phyloP scores from a whole-genome alignment of 164 flowering plant genomes.

The Platanus orientalis region DNA sequence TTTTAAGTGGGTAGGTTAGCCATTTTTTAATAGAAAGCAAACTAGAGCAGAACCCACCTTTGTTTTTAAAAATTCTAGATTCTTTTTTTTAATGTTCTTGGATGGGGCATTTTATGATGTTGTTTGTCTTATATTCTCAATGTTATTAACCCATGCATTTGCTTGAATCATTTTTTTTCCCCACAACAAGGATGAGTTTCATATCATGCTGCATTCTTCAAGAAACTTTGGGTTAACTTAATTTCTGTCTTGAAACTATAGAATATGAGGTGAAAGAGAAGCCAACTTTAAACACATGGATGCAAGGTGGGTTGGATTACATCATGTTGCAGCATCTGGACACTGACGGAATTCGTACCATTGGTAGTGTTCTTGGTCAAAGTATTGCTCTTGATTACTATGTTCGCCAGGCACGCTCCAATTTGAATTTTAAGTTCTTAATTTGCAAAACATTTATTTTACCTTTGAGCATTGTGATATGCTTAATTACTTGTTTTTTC shows the following conservation, averaged over 20 bases:
- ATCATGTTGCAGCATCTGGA: constrained; percentile 80
- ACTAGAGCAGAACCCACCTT: no score
- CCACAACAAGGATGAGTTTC: no score
- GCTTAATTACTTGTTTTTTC: not conserved
- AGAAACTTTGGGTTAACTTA: not conserved
- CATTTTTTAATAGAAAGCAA: no score
- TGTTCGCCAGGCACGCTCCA: constrained; percentile 71
- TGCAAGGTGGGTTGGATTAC: constrained; percentile 87
- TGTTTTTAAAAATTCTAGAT: no score
- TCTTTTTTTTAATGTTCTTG: no score
- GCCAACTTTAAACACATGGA: constrained; percentile 72
- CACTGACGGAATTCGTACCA: constrained; percentile 85
- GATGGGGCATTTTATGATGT: no score
- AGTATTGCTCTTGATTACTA: constrained; percentile 97
- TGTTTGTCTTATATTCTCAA: no score
- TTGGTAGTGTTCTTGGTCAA: constrained; percentile 98
- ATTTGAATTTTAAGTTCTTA: not conserved
- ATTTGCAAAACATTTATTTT: not conserved
- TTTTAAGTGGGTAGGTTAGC: no score
- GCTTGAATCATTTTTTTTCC: no score
- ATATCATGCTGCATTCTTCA: no score
- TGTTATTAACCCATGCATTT: no score
- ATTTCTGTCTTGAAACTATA: constrained; percentile 17
- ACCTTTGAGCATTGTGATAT: not conserved
- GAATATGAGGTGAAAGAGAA: constrained; percentile 92